phyloP scores from a whole-genome alignment of 768 basidiomycete species.

The Lyophyllum decastes region DNA sequence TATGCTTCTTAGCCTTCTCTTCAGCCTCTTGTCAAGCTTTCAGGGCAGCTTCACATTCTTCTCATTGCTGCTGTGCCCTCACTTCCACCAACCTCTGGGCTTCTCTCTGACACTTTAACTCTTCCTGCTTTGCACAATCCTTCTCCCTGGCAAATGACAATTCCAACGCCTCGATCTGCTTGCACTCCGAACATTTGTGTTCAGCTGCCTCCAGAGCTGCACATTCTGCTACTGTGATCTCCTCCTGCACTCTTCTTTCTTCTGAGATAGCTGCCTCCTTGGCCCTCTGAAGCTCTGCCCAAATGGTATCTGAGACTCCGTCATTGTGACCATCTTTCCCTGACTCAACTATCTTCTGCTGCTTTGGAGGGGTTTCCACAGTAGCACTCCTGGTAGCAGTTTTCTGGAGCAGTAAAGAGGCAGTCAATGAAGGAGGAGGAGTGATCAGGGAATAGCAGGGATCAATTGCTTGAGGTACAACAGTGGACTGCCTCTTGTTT shows the following conservation, averaged over 20 bases:
- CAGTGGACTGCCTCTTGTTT: neutral
- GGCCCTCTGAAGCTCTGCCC: conserved; percentile 46
- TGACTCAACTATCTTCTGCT: neutral
- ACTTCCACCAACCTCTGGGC: conserved; percentile 10
- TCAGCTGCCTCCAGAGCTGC: conserved; percentile 34
- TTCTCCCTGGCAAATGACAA: neutral
- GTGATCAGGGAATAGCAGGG: neutral
- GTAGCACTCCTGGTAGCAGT: neutral
- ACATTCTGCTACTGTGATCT: conserved; percentile 38
- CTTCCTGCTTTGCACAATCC: neutral
- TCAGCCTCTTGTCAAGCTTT: neutral
- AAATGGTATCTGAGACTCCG: conserved; percentile 52
- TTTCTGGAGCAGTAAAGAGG: neutral
- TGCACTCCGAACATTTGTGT: conserved; percentile 24
- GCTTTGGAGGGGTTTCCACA: neutral
- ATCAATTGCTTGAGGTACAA: neutral
- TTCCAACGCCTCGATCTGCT: neutral
- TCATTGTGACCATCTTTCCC: conserved; percentile 36
- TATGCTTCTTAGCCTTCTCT: conserved; percentile 31
- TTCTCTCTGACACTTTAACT: neutral
- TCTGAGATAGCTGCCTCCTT: conserved; percentile 15
- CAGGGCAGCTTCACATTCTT: neutral
- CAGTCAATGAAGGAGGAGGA: neutral
- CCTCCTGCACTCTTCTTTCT: conserved; percentile 20
- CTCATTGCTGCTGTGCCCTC: conserved; percentile 8